Conservation (phyloP, 2,329 filamentous ascomycete genomes). For the Aspergillus alliaceus region DNA sequence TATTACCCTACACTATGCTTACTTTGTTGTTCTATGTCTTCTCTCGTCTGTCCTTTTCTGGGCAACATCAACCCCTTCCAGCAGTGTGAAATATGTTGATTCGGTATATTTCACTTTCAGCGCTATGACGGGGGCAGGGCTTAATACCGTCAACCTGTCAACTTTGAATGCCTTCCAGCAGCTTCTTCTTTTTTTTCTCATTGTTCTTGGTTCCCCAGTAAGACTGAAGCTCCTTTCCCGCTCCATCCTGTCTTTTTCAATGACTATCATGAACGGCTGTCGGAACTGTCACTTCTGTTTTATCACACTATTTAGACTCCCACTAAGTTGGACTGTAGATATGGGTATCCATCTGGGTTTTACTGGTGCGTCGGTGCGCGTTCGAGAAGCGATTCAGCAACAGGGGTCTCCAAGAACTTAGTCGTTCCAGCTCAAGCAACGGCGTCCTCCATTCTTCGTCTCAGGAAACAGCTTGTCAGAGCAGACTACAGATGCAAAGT, state of each 20-base stretch:
- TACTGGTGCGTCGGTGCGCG: background rate
- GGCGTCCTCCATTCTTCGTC: background rate
- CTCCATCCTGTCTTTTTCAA: background rate
- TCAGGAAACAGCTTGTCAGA: background rate
- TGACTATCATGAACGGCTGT: background rate
- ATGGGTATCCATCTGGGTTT: background rate
- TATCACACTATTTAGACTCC: background rate
- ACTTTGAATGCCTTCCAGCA: constrained; percentile 51
- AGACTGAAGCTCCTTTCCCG: background rate
- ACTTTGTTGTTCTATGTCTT: constrained; percentile 47
- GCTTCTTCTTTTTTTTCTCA: constrained; percentile 47
- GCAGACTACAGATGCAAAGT: too few species aligned
- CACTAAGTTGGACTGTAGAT: background rate
- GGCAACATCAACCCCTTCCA: constrained; percentile 45
- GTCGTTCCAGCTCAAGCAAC: background rate
- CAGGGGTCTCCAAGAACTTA: background rate
- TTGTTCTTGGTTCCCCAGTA: constrained; percentile 46
- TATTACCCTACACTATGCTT: constrained; percentile 50
- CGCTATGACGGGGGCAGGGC: constrained; percentile 51
- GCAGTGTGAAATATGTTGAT: constrained; percentile 46
- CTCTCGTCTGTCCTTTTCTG: constrained; percentile 49
- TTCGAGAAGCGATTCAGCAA: background rate
- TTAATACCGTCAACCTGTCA: constrained; percentile 51
- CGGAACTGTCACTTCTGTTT: too few species aligned
- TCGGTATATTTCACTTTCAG: constrained; percentile 48